Conservation (phyloP, 257 asterid species). For the Solanum bukasovii region DNA sequence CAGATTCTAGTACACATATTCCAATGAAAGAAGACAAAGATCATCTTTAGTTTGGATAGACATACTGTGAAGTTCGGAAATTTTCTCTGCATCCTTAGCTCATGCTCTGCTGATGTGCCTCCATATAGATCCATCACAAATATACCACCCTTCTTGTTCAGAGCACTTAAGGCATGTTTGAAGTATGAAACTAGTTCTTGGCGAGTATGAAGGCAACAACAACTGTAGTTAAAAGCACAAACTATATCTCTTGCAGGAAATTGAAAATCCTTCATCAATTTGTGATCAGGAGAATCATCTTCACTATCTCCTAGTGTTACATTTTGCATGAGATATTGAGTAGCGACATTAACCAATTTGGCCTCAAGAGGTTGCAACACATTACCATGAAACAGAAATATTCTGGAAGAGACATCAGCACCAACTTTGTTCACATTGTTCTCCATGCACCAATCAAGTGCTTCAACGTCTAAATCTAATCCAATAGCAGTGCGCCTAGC, state of each 20-base stretch:
- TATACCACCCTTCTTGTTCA: slow-evolving; percentile 71
- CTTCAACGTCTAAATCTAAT: slow-evolving; percentile 81
- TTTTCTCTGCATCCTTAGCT: slow-evolving; percentile 72
- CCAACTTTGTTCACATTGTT: slow-evolving; percentile 74
- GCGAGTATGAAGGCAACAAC: slow-evolving; percentile 91
- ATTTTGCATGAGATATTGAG: slow-evolving; percentile 20
- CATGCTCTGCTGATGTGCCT: slow-evolving; percentile 91
- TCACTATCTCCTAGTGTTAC: slow-evolving; percentile 27
- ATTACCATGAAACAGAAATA: slow-evolving; percentile 77
- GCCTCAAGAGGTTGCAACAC: slow-evolving; percentile 79
- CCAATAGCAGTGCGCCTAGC: slow-evolving; percentile 92
- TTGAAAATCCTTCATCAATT: slow-evolving; percentile 39
- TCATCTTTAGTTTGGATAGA: neutral
- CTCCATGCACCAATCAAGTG: slow-evolving; percentile 80
- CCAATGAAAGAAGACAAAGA: neutral
- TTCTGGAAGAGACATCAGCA: slow-evolving; percentile 51
- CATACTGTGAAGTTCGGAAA: slow-evolving; percentile 79
- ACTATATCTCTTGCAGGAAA: slow-evolving; percentile 80
- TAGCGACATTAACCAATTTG: slow-evolving; percentile 37
- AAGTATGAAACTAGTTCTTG: slow-evolving; percentile 73
- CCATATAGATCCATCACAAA: slow-evolving; percentile 95
- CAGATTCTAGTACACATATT: neutral
- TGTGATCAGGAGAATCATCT: slow-evolving; percentile 14
- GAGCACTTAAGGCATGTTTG: slow-evolving; percentile 45
- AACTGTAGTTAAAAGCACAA: slow-evolving; percentile 95